Evolutionary conservation across 345 rosid genomes (phyloP), one percentile per base, ranked within the genome.

Genomic region (Salix brachista): DNA sequence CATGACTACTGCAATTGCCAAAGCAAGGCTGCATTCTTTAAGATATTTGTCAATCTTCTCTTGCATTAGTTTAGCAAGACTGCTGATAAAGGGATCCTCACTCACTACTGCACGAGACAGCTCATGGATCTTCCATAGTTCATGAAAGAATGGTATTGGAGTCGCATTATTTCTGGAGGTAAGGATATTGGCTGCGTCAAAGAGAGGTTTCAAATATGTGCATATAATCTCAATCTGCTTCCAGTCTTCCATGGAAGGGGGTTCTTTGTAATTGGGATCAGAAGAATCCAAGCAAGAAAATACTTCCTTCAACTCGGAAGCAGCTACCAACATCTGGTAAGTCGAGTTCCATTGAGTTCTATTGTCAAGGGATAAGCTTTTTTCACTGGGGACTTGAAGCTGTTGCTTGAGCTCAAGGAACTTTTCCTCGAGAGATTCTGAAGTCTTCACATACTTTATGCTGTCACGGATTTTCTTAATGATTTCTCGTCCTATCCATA

Each of bases 1-100:
- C 97, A 94, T 91, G 75, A 90, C 92, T 6, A 94, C 95, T 4
- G 97, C 97, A 75, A 88, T 70, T 10, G 97, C 97, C 87, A 94
- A 80, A 77, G 89, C 90, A 82, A 91, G 83, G 90, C 97, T 88
- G 85, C 93, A 90, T 71, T 88, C 95, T 75, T 85, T 88, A 95
- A 92, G 89, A 84, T 92, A 92, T 75, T 83, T 84, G 76, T 83
- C 86, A 39, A 91, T 82, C 83, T 86, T 90, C 67, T 88, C 95
- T 34, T 82, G 89, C 91, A 94, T 83, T 71, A 42, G 46, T 80
- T 84, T 88, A 39, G 92, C 83, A 46, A 93, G 75, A 60, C 77
- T 78, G 52, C 83, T 79, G 32, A 85, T 71, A 65, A 83, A 88
- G 26, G 96, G 87, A 82, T 93, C 97, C 82, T 90, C 97, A 17